phyloP scores from a whole-genome alignment of 192 early-diverging fungal species.

The Borealophlyctis nickersoniae region DNA sequence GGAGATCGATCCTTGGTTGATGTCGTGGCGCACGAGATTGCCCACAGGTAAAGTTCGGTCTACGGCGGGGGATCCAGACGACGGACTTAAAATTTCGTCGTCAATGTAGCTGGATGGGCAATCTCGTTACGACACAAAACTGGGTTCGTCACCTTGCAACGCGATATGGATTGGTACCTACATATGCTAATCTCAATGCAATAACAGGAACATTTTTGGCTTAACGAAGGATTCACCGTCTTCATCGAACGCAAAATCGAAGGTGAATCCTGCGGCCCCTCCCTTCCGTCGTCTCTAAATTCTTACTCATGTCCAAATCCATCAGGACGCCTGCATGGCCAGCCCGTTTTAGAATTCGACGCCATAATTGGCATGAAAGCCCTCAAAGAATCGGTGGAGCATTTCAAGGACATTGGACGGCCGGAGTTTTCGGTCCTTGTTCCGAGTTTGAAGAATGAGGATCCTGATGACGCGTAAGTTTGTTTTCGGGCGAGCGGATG shows the following conservation, averaged over 20 bases:
- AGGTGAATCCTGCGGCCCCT: conserved; percentile 28
- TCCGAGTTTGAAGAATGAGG: conserved; percentile 69
- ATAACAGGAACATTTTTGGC: conserved; percentile 56
- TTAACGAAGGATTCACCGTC: conserved; percentile 96
- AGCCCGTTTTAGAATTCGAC: conserved; percentile 72
- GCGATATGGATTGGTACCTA: too few relatives aligned
- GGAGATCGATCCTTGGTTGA: conserved; percentile 92
- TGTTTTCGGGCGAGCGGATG: background rate
- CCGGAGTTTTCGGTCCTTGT: conserved; percentile 56
- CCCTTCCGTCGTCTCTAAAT: background rate
- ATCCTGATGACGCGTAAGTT: conserved; percentile 76
- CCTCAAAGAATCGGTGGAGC: conserved; percentile 57
- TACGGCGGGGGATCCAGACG: too few relatives aligned
- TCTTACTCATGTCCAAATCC: background rate
- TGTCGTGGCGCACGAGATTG: conserved; percentile 92
- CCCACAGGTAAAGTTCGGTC: conserved; percentile 84
- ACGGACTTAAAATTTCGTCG: conserved; percentile 62
- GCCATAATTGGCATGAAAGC: conserved; percentile 81
- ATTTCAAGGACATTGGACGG: conserved; percentile 32
- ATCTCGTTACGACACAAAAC: conserved; percentile 40
- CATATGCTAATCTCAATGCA: too few relatives aligned
- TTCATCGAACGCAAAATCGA: conserved; percentile 91
- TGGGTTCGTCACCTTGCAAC: too few relatives aligned
- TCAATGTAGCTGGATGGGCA: conserved; percentile 79
- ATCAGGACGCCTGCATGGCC: conserved; percentile 65